Evolutionary conservation across 2,329 filamentous ascomycete genomes (phyloP).

Genomic region (Epichloe hybrida): DNA sequence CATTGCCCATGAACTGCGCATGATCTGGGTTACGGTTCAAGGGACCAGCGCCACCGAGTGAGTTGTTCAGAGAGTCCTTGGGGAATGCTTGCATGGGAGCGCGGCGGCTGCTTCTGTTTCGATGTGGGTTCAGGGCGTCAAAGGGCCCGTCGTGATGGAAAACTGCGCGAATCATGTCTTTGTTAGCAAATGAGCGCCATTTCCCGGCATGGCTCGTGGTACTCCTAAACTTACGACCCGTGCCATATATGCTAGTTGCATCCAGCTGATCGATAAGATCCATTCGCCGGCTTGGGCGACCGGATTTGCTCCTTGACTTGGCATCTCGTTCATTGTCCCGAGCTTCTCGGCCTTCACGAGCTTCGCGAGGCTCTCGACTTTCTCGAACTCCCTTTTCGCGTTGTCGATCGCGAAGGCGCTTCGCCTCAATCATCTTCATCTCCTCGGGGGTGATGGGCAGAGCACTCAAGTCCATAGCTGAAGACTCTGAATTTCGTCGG

Average conservation of each 20-base stretch:
- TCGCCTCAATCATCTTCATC: slow-evolving; percentile 24
- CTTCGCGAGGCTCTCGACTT: slow-evolving; percentile 9
- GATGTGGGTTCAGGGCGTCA: slow-evolving; percentile 88
- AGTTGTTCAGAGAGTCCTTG: slow-evolving; percentile 83
- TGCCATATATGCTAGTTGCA: slow-evolving; percentile 89
- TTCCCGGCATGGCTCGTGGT: background rate
- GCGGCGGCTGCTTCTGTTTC: slow-evolving; percentile 70
- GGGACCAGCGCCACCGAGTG: slow-evolving; percentile 75
- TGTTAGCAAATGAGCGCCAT: background rate
- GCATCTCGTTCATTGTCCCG: slow-evolving; percentile 22
- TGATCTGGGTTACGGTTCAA: slow-evolving; percentile 72
- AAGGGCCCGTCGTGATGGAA: slow-evolving; percentile 98
- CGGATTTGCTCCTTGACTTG: slow-evolving; percentile 34
- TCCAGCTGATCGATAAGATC: slow-evolving; percentile 96
- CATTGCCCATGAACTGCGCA: slow-evolving; percentile 69
- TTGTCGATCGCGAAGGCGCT: slow-evolving; percentile 13
- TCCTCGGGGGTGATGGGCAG: slow-evolving; percentile 46
- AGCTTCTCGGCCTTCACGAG: slow-evolving; percentile 30
- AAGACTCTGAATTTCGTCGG: slow-evolving; percentile 70
- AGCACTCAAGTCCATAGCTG: slow-evolving; percentile 44
- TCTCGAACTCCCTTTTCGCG: slow-evolving; percentile 9
- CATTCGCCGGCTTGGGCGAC: slow-evolving; percentile 39
- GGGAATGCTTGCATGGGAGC: slow-evolving; percentile 97
- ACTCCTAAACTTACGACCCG: slow-evolving; percentile 53
- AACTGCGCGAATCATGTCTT: slow-evolving; percentile 37